Base-by-base conservation (phyloP, 805 yeast species). In the Alloascoidea hylecoeti region DNA sequence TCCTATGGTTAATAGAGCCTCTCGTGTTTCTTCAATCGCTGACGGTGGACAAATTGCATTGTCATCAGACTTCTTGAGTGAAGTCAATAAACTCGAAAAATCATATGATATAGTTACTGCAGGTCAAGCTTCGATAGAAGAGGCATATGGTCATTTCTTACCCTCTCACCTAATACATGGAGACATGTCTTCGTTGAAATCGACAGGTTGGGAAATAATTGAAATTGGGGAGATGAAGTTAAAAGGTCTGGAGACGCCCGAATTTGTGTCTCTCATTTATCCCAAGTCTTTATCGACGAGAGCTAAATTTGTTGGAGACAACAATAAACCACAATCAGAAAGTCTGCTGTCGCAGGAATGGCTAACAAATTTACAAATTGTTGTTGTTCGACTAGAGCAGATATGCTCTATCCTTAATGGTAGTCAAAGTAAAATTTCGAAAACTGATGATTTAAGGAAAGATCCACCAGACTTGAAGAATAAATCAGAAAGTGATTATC, bases 1-100 rank as follows among this genome's bases (percentile, higher is more conserved):
- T 0, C 98, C 99, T 0, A 88, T 92, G 86, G 99, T 92, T 19
- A 92, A 92, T 51, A 69, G 95, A 38, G 84, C 99, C 1, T 78
- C 97, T 1, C 70, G 99, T 49, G 89, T 92, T 17, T 78, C 88
- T 52, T 82, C 95, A 4, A 81, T 84, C 37, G 99, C 98, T 0
- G 95, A 85, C 56, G 99, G 99, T 42, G 99, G 99, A n/a, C 96
- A 89, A 56, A 83, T 89, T 18, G 76, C 95, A 0, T 68, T 88
- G 40, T 80, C 94, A 49, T 68, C 76, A 4, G 96, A 89, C 55
- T 83, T 85, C 50, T 62, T 81, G 46, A 68, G 69, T 35, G 95
- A 83, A 51, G 70, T 85, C 50, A 67, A 66, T 37, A 68, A 75
- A 38, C 64, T 82, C 19, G 63, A 69, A 48, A 58, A 57, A 3